These are phyloP conservation scores for Tremella mesenterica DNA, from an alignment of 768 basidiomycete species.

Conservation along the genomic window DNA sequence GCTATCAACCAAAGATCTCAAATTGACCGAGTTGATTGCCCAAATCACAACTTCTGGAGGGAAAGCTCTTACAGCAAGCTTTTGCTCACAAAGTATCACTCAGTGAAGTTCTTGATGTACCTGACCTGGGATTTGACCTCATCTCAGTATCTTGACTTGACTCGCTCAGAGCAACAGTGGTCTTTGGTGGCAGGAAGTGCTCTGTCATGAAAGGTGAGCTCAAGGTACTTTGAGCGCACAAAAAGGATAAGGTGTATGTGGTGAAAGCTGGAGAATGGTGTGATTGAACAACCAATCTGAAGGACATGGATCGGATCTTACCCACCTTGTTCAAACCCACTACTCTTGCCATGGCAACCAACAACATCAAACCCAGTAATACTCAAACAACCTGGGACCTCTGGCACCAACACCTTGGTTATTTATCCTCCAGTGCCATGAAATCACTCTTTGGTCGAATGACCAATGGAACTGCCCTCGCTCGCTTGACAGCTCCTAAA, in stretches of 20 bases:
- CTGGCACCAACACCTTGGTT: slow-evolving; percentile 2
- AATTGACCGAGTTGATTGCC: neutral
- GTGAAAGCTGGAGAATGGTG: neutral
- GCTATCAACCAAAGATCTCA: no score
- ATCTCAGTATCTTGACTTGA: neutral
- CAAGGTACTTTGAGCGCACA: neutral
- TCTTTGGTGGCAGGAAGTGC: neutral
- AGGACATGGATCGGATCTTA: no score
- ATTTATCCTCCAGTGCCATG: neutral
- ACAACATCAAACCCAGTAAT: neutral
- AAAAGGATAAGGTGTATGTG: neutral
- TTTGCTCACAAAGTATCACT: neutral
- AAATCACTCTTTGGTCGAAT: slow-evolving; percentile 1
- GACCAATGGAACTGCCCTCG: neutral
- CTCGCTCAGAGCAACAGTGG: neutral
- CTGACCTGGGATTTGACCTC: slow-evolving; percentile 2
- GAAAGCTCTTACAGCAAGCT: neutral
- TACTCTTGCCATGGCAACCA: neutral
- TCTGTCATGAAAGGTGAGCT: neutral
- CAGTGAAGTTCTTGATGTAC: neutral
- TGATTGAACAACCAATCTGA: no score
- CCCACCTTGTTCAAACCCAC: neutral
- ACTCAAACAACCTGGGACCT: slow-evolving; percentile 1
- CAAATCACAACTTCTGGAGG: slow-evolving; percentile 1
- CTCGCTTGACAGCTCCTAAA: neutral